These are phyloP conservation scores for Ceratocystis cubensis DNA, from an alignment of 2,329 filamentous ascomycete species.

Conservation along the genomic window DNA sequence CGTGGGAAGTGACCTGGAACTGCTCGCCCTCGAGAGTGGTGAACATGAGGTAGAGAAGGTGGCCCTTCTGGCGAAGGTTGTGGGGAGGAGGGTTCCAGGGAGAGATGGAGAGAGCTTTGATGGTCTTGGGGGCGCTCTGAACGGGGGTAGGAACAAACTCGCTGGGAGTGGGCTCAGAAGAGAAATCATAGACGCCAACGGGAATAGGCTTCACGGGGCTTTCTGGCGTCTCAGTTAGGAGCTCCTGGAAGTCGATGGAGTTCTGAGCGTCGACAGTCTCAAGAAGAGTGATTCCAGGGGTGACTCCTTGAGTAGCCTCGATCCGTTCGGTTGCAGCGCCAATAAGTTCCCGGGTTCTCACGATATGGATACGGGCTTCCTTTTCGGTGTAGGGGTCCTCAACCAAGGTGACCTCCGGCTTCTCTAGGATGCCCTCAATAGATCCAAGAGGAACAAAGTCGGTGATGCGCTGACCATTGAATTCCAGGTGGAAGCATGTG, in stretches of 20 bases:
- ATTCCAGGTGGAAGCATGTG: conserved; percentile 96
- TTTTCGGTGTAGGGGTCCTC: conserved; percentile 98
- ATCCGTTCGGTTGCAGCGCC: conserved; percentile 81
- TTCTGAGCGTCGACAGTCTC: conserved; percentile 51
- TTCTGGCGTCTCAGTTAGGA: conserved; percentile 11
- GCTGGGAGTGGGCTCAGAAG: conserved; percentile 52
- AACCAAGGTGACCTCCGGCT: conserved; percentile 68
- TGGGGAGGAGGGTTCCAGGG: conserved; percentile 95
- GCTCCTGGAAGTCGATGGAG: conserved; percentile 27
- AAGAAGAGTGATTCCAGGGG: conserved; percentile 75
- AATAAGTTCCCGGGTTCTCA: conserved; percentile 83
- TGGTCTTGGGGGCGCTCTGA: conserved; percentile 67
- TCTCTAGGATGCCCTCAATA: conserved; percentile 62
- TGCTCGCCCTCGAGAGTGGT: conserved; percentile 93
- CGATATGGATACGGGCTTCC: conserved; percentile 87
- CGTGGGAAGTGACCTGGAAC: conserved; percentile 82
- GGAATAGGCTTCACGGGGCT: conserved; percentile 9
- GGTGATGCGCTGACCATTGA: conserved; percentile 79
- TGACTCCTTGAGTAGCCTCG: conserved; percentile 73
- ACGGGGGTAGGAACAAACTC: conserved; percentile 57
- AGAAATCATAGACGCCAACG: conserved; percentile 65
- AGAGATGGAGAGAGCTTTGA: conserved; percentile 79
- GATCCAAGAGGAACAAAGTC: conserved; percentile 90
- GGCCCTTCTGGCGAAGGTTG: conserved; percentile 78
- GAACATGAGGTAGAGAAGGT: conserved; percentile 78